A percentile compares a stretch with the other conserved stretches of the same genome.
phyloP scores from a whole-genome alignment of 371 early-diverging fungal genomes.

The Chytridium lagenaria region DNA sequence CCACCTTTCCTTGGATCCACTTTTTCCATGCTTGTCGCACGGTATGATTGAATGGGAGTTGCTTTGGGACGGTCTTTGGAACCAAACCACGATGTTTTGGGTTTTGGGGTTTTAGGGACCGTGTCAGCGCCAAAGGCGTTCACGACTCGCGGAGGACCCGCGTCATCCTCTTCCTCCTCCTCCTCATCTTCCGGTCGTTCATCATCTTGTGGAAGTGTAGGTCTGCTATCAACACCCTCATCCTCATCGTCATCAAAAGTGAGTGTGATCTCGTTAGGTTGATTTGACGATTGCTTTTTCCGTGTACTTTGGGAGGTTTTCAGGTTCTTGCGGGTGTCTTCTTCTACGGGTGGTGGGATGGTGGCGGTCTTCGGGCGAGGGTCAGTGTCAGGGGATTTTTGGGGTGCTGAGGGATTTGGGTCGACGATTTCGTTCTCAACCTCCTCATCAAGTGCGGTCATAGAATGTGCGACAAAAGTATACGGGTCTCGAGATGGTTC shows the following conservation, averaged over 20 bases:
- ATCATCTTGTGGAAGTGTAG: background rate
- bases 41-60: background rate
- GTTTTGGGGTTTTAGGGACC: background rate
- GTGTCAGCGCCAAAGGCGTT: constrained; percentile 16
- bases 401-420: too few relatives aligned
- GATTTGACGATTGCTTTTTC: background rate
- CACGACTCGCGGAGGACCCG: constrained; percentile 1
- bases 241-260: constrained; percentile 3
- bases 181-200: background rate
- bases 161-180: constrained; percentile 14
- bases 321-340: background rate
- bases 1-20: background rate
- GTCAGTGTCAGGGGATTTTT: too few relatives aligned
- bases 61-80: background rate
- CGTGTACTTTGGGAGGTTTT: too few relatives aligned
- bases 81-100: background rate
- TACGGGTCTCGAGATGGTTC: background rate
- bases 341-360: background rate
- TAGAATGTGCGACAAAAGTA: constrained; percentile 6
- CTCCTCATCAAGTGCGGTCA: background rate
- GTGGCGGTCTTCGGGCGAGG: background rate
- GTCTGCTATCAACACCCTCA: background rate
- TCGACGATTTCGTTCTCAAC: too few relatives aligned
- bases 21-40: background rate
- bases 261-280: background rate